Percentiles rank a stretch among this genome's conserved stretches.
Conservation (phyloP, 441 rosid genomes). For the Geranium incanum region DNA sequence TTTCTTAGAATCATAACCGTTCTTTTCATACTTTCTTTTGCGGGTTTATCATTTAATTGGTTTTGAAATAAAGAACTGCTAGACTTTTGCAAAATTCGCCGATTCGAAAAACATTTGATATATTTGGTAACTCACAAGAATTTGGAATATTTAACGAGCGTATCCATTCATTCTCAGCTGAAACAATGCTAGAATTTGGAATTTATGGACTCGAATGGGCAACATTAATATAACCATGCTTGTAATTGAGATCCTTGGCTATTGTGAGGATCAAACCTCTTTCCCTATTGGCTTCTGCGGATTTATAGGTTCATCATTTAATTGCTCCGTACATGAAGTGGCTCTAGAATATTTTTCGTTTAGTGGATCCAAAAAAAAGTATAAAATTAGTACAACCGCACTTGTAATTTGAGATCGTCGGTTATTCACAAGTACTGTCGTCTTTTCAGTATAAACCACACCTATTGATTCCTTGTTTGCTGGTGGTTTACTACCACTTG, state of each 20-base stretch:
- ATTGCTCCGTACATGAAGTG: too few relatives aligned
- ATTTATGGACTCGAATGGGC: too few relatives aligned
- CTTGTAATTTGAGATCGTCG: not conserved
- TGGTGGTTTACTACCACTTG: not conserved
- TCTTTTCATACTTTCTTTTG: not conserved
- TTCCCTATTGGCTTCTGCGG: not conserved
- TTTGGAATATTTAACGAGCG: too few relatives aligned
- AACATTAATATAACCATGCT: not conserved
- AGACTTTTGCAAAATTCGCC: not conserved
- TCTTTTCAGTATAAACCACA: not conserved
- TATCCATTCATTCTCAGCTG: too few relatives aligned
- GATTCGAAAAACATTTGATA: not conserved
- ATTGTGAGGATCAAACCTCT: not conserved
- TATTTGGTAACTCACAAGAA: too few relatives aligned
- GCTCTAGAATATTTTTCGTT: too few relatives aligned
- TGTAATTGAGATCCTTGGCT: not conserved
- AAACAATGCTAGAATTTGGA: too few relatives aligned
- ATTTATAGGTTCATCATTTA: too few relatives aligned
- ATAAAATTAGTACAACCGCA: not conserved
- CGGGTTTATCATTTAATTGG: not conserved
- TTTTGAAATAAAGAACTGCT: not conserved
- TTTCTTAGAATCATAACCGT: not conserved
- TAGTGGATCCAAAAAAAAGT: too few relatives aligned
- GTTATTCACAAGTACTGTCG: not conserved
- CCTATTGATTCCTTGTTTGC: not conserved